Percentiles rank a stretch among this genome's conserved stretches.
phyloP scores from a whole-genome alignment of 2,329 filamentous ascomycete species.

The Talaromyces sp. region DNA sequence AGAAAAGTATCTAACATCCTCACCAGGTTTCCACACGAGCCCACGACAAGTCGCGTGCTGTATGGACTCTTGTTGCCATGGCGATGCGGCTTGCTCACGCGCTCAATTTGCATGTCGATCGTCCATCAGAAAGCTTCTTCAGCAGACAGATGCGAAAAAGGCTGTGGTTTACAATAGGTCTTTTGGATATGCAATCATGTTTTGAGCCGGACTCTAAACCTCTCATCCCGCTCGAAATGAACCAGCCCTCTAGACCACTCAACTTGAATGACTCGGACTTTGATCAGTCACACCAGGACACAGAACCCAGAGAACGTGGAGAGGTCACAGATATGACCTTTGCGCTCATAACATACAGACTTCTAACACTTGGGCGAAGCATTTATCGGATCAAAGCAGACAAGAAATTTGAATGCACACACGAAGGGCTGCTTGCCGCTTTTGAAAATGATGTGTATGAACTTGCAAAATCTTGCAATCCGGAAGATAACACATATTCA shows the following conservation, averaged over 20 bases:
- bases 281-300: constrained; percentile 10
- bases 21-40: constrained; percentile 14
- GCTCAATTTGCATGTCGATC: constrained; percentile 15
- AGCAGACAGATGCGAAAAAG: constrained; percentile 11
- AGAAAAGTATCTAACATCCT: neutral
- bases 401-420: neutral
- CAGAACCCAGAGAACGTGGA: constrained; percentile 12
- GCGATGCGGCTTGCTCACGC: constrained; percentile 23
- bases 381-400: constrained; percentile 12
- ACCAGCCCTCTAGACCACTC: constrained; percentile 8
- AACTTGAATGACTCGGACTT: constrained; percentile 24
- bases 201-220: constrained; percentile 7
- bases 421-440: neutral
- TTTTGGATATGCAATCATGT: constrained; percentile 9
- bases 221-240: constrained; percentile 13
- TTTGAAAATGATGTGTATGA: constrained; percentile 14
- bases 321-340: constrained; percentile 24
- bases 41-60: constrained; percentile 20
- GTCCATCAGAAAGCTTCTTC: constrained; percentile 17
- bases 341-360: constrained; percentile 21
- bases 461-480: constrained; percentile 24
- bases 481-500: constrained; percentile 20
- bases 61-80: constrained; percentile 24
- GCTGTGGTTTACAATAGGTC: constrained; percentile 10
- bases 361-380: constrained; percentile 16